Evolutionary conservation across 2,329 filamentous ascomycete species (phyloP), one percentile per base, ranked within the genome.

Genomic region (Penicillium corylophilum): DNA sequence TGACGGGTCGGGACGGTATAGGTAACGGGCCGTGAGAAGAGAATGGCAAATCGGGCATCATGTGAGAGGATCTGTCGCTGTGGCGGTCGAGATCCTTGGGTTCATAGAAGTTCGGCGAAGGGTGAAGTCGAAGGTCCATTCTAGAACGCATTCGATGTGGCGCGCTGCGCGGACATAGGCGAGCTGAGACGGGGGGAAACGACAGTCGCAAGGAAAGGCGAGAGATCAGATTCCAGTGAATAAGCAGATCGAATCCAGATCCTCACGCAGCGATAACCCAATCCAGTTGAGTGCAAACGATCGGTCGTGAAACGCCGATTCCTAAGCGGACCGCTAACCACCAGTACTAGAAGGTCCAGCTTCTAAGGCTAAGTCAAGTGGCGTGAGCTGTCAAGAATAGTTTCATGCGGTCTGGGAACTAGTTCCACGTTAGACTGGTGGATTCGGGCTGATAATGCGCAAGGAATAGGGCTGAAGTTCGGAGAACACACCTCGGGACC

Each of bases 11-110:
- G 64, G 80, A 77, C 44, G 82, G 83, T 66, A 88, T 87, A 54
- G 83, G 76, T 82, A 88, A 83, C 59, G 82, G 80, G 56, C 78
- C 77, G 55, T 76, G 74, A 38, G 76, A 69, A 42, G 74, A 64
- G 44, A 68, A 68, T 54, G 73, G 63, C 50, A 70, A 71, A 38
- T 77, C 70, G 50, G 74, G 68, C 64, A 72, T 71, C 64, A 64
- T 69, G 62, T 70, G 69, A 56, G 63, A 67, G 58, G 64, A 70
- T 66, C 63, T 67, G 59, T 65, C 71, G 64, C 55, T 66, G 62
- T 55, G 65, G 63, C 53, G 66, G 64, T 50, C 62, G 61, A 64
- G 64, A 41, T 69, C 66, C 50, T 65, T 72, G 46, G 69, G 71
- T 51, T 75, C 72, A 61, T 74, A 67, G 46, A 75, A 69, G 55